Percentiles rank a stretch among this genome's conserved stretches.
Evolutionary conservation across 2,329 filamentous ascomycete genomes (phyloP).

Genomic region (Fusarium sp.): DNA sequence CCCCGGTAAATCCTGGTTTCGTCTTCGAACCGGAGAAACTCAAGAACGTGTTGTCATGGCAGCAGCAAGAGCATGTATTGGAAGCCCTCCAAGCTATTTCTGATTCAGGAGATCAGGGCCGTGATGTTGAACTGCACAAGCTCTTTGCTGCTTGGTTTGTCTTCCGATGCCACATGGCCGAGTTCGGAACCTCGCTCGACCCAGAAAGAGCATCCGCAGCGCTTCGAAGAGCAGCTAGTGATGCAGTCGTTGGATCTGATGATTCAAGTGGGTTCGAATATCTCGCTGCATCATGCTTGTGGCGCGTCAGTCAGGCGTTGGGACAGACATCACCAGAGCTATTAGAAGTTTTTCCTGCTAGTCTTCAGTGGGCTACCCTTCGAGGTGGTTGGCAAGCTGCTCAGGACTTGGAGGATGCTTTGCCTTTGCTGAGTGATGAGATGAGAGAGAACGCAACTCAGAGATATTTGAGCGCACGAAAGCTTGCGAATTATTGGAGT

Average conservation of each 20-base stretch:
- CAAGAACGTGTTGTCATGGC: not conserved
- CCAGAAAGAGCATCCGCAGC: not conserved
- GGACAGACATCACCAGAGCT: not conserved
- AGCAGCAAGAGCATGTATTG: not conserved
- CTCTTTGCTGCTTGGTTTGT: conserved; percentile 1
- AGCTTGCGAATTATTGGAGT: not conserved
- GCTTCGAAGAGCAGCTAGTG: not conserved
- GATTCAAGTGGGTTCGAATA: not conserved
- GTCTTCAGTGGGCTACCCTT: not conserved
- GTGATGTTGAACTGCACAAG: not conserved
- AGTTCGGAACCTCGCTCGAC: not conserved
- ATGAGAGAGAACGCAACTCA: not conserved
- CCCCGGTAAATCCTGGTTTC: not conserved
- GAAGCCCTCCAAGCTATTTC: not conserved
- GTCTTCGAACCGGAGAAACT: not conserved
- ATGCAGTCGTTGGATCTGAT: not conserved
- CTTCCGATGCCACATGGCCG: not conserved
- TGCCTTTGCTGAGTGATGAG: not conserved
- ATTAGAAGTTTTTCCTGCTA: not conserved
- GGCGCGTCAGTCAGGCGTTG: not conserved
- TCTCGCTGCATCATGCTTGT: not conserved
- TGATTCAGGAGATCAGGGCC: not conserved
- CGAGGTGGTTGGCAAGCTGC: not conserved
- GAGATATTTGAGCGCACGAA: not conserved
- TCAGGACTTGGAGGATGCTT: not conserved